phyloP scores from a whole-genome alignment of 495 filamentous ascomycete species.

The Neurospora intermedia region DNA sequence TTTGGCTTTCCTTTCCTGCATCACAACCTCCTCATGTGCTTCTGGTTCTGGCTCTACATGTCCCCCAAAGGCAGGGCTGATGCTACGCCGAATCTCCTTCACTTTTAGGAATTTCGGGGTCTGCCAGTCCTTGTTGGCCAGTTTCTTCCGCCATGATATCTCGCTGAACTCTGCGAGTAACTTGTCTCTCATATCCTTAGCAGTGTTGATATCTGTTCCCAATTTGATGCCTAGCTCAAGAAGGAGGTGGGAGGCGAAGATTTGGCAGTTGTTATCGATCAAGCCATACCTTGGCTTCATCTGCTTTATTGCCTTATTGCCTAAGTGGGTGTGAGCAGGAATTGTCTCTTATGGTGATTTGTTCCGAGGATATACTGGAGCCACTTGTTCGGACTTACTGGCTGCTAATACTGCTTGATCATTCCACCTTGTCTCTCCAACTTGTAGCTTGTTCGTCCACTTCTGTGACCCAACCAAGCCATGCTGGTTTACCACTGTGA shows the following conservation, averaged over 20 bases:
- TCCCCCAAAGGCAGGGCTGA: neutral
- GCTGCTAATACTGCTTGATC: conserved; percentile 35
- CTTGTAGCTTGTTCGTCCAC: conserved; percentile 21
- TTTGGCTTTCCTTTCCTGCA: neutral
- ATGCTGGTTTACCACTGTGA: neutral
- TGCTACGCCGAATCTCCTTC: neutral
- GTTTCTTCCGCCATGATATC: neutral
- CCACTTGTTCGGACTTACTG: conserved; percentile 15
- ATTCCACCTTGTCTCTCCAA: conserved; percentile 36
- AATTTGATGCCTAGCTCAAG: neutral
- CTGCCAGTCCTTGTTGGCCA: neutral
- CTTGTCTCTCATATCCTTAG: neutral
- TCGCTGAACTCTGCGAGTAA: neutral
- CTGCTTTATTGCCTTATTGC: conserved; percentile 33
- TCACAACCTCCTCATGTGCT: neutral
- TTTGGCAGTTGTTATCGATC: conserved; percentile 41
- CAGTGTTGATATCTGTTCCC: neutral
- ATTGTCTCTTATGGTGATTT: neutral
- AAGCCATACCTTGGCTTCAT: conserved; percentile 36
- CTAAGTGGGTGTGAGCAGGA: conserved; percentile 2
- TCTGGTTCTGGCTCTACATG: neutral
- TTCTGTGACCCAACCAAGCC: neutral
- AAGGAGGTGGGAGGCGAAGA: conserved; percentile 18
- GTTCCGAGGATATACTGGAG: neutral
- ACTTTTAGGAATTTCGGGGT: neutral